phyloP scores from a whole-genome alignment of 495 filamentous ascomycete species.

The Talaromyces wortmannii region DNA sequence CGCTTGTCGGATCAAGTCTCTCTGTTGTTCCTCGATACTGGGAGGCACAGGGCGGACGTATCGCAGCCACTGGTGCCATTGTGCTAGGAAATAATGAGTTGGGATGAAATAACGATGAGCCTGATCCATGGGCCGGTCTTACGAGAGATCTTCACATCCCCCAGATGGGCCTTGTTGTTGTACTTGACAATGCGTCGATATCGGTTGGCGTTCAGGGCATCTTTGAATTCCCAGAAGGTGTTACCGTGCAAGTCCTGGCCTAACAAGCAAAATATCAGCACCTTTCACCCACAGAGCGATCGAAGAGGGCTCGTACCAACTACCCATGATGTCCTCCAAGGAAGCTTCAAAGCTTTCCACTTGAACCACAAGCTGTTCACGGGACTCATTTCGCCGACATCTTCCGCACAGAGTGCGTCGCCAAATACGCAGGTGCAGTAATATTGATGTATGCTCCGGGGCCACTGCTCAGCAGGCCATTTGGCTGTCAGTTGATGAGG shows the following conservation, averaged over 20 bases:
- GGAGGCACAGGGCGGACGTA: constrained; percentile 68
- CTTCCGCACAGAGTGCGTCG: not conserved
- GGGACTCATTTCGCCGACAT: constrained; percentile 19
- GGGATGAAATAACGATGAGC: not conserved
- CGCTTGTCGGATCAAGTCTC: constrained; percentile 59
- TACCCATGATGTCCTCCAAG: constrained; percentile 80
- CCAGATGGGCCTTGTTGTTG: constrained; percentile 50
- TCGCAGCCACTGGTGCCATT: constrained; percentile 97
- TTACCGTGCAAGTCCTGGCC: constrained; percentile 83
- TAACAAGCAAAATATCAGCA: constrained; percentile 18
- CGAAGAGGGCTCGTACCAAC: constrained; percentile 50
- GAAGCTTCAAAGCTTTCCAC: constrained; percentile 78
- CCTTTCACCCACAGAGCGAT: not conserved
- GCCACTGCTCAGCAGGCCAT: not conserved
- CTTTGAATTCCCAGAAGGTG: constrained; percentile 90
- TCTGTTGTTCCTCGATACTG: constrained; percentile 63
- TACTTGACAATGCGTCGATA: constrained; percentile 64
- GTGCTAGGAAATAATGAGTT: constrained; percentile 41
- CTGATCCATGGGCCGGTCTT: constrained; percentile 11
- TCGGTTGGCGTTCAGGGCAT: constrained; percentile 48
- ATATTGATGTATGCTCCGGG: not conserved
- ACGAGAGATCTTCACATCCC: constrained; percentile 60
- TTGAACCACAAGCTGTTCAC: constrained; percentile 64
- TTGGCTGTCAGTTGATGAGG: not conserved
- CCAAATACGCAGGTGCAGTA: not conserved